Conservation (phyloP, 1,284 basidiomycete genomes). For the Microbotryum violaceum region DNA sequence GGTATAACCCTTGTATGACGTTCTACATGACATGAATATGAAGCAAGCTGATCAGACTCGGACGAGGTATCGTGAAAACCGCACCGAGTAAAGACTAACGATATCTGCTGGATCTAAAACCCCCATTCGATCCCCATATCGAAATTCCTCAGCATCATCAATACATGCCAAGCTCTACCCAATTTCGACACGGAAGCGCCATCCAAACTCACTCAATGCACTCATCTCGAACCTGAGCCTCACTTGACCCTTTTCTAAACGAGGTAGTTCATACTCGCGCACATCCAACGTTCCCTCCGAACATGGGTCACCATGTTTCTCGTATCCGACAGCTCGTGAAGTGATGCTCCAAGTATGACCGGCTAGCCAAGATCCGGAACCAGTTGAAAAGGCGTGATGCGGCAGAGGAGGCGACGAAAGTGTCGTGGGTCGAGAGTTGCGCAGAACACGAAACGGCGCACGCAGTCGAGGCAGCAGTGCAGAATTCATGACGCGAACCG, state of each 20-base stretch:
- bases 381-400: too few species aligned
- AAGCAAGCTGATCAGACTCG: neutral
- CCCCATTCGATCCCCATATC: conserved; percentile 7
- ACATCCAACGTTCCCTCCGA: conserved; percentile 49
- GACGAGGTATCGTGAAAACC: neutral
- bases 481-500: too few species aligned
- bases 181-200: neutral
- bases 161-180: neutral
- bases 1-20: conserved; percentile 73
- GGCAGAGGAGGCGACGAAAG: too few species aligned
- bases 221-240: conserved; percentile 65
- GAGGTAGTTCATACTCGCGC: conserved; percentile 50
- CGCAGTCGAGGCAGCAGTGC: too few species aligned
- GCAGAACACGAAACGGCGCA: too few species aligned
- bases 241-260: conserved; percentile 48
- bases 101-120: conserved; percentile 30
- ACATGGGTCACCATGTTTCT: conserved; percentile 22
- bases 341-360: too few species aligned
- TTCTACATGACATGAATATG: conserved; percentile 42
- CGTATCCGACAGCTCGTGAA: neutral
- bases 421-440: too few species aligned
- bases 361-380: too few species aligned
- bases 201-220: conserved; percentile 51
- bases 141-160: neutral
- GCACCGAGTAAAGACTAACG: neutral